Evolutionary conservation across 2,329 filamentous ascomycete genomes (phyloP).

Genomic region (Fusarium sp.): DNA sequence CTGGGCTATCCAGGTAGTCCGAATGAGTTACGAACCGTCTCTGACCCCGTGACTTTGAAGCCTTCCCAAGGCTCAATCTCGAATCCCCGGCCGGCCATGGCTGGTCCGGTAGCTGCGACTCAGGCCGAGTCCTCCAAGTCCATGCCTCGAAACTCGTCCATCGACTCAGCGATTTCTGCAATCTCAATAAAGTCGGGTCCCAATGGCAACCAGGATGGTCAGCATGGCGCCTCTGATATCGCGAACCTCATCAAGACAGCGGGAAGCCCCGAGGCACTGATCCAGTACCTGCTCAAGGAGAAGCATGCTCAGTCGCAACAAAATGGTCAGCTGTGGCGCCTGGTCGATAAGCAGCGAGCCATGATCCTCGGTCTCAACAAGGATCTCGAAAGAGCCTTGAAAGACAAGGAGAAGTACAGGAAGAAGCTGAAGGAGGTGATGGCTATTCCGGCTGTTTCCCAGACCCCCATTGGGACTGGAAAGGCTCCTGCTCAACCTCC

Average conservation of each 20-base stretch:
- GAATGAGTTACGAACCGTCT: constrained; percentile 64
- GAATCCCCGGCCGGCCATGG: constrained; percentile 58
- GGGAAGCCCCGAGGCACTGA: constrained; percentile 88
- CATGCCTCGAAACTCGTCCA: constrained; percentile 81
- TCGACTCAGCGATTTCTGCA: constrained; percentile 91
- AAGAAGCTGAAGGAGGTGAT: constrained; percentile 86
- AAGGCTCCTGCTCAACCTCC: constrained; percentile 16
- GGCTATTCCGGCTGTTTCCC: constrained; percentile 52
- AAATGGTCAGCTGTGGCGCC: constrained; percentile 91
- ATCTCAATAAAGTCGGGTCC: constrained; percentile 70
- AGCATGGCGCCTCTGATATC: constrained; percentile 78
- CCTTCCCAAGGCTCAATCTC: constrained; percentile 55
- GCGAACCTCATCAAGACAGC: constrained; percentile 83
- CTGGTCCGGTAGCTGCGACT: constrained; percentile 57
- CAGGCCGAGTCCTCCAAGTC: constrained; percentile 55
- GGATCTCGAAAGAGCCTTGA: constrained; percentile 88
- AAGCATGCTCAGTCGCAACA: constrained; percentile 90
- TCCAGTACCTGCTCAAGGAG: constrained; percentile 89
- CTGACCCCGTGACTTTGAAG: constrained; percentile 58
- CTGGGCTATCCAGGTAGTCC: constrained; percentile 46
- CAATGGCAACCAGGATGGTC: constrained; percentile 68
- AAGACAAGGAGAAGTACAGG: constrained; percentile 94
- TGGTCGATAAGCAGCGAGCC: constrained; percentile 95
- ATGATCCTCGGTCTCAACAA: constrained; percentile 96
- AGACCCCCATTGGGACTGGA: constrained; percentile 37